phyloP scores from a whole-genome alignment of 164 flowering plant species.

The Stephania yunnanensis region DNA sequence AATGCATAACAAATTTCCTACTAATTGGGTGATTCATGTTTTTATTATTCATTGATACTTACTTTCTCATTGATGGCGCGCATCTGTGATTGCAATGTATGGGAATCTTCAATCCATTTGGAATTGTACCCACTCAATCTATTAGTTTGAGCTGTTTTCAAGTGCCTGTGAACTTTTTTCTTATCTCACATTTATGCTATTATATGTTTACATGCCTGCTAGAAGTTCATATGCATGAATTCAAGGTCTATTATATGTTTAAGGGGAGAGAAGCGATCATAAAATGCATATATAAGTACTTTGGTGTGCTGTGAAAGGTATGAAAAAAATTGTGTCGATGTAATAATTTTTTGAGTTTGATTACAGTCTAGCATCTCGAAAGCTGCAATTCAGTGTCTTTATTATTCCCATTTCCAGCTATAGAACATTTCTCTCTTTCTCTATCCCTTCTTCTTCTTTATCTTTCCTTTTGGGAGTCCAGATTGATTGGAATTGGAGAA shows the following conservation, averaged over 20 bases:
- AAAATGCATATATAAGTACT: too few species aligned
- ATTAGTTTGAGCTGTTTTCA: slow-evolving; percentile 56
- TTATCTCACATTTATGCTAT: background rate
- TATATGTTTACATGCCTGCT: background rate
- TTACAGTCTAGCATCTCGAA: background rate
- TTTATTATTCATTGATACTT: background rate
- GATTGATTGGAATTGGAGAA: background rate
- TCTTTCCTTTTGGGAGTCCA: background rate
- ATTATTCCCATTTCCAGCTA: too few species aligned
- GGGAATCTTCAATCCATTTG: slow-evolving; percentile 53
- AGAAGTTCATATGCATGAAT: background rate
- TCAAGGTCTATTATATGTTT: background rate
- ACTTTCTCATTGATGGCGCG: slow-evolving; percentile 71
- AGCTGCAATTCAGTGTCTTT: too few species aligned
- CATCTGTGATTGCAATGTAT: slow-evolving; percentile 52
- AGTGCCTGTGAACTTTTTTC: too few species aligned
- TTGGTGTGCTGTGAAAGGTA: background rate
- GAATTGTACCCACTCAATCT: slow-evolving; percentile 30
- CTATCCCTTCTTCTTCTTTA: background rate
- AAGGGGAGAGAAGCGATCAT: too few species aligned
- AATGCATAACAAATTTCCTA: background rate
- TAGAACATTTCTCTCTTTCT: too few species aligned
- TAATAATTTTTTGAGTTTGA: background rate
- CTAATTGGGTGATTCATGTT: background rate
- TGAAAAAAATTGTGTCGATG: background rate